Percentiles rank a stretch among this genome's conserved stretches.
Evolutionary conservation across 176 grass and related monocot genomes (phyloP).

Genomic region (Triticum aestivum): IWGSC_CS_RefSeq_v2.1 NC_057803.1:472882098-472882597

Average conservation of each 20-base stretch:
- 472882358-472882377: conserved; percentile 26
- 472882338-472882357: not conserved
- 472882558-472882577: not conserved
- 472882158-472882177: not conserved
- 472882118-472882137: not conserved
- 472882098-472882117: not conserved
- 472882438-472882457: not conserved
- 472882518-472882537: conserved; percentile 16
- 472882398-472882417: conserved; percentile 10
- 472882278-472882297: not conserved
- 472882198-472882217: not conserved
- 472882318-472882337: not conserved
- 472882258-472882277: not conserved
- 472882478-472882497: not conserved
- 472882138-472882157: not conserved
- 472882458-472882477: not conserved
- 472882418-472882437: not conserved
- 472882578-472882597: conserved; percentile 12
- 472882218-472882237: not conserved
- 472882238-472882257: not conserved
- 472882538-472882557: conserved; percentile 7
- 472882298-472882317: not conserved
- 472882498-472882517: not conserved
- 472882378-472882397: not conserved
- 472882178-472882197: conserved; percentile 16